Conservation (phyloP, 345 rosid genomes). For the Pugionium dolabratum region DNA sequence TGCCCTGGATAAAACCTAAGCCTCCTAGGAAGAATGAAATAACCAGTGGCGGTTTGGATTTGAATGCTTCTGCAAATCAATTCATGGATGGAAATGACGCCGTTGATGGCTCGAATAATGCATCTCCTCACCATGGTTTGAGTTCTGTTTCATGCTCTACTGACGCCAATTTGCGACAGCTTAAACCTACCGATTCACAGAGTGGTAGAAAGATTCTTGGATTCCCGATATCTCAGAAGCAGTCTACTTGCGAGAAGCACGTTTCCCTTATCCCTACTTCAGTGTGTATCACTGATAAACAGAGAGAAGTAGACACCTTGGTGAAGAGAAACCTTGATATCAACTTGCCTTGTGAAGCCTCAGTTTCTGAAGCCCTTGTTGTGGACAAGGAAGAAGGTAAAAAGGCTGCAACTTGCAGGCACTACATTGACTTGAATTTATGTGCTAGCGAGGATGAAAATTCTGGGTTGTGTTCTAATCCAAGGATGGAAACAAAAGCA, state of each 20-base stretch:
- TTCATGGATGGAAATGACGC: constrained; percentile 30
- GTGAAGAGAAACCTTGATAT: constrained; percentile 61
- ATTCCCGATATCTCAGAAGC: constrained; percentile 49
- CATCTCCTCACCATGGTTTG: constrained; percentile 37
- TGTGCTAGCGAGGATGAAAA: constrained; percentile 68
- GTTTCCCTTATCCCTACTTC: constrained; percentile 46
- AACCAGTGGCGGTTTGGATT: constrained; percentile 39
- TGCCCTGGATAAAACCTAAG: constrained; percentile 52
- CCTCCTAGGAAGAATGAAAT: constrained; percentile 34
- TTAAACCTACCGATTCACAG: constrained; percentile 26
- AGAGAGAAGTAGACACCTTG: constrained; percentile 47
- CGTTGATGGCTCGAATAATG: neutral
- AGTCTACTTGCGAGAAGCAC: constrained; percentile 39
- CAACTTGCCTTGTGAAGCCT: constrained; percentile 74
- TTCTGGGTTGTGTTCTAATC: constrained; percentile 42
- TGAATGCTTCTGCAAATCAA: constrained; percentile 35
- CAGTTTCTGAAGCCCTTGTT: constrained; percentile 43
- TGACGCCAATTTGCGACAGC: constrained; percentile 42
- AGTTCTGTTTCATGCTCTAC: constrained; percentile 40
- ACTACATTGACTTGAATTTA: constrained; percentile 69
- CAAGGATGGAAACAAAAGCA: constrained; percentile 43
- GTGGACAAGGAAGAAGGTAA: constrained; percentile 45
- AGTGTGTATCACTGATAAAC: constrained; percentile 38
- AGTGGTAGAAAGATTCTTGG: constrained; percentile 43
- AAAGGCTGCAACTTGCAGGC: constrained; percentile 45